Base-by-base conservation (phyloP, 73 alveolate genomes). In the Uronychia binucleata region DNA sequence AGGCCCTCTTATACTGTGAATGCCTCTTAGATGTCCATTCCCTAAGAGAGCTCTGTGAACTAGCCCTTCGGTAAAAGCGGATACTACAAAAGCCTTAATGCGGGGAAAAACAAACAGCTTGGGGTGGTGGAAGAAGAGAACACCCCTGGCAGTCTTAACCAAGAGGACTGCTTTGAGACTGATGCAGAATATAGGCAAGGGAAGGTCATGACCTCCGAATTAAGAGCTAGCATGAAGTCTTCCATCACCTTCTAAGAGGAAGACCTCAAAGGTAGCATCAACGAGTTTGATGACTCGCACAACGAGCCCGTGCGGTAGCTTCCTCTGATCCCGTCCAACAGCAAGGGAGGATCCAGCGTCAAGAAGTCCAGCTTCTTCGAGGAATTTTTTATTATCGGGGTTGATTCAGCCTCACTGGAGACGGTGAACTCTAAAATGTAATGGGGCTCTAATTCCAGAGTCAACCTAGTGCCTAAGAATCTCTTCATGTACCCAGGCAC, bases 301-400 rank as follows among this genome's bases (percentile, higher is more conserved):
- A 46, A 46, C 19, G 67, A 46, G 19, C 67, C 67, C 19, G 19
- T 46, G 19, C 5, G 19, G 19, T 19, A 46, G 67, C 67, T 46
- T 5, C 67, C 67, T 11, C n/a, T 46, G 5, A 46, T 46, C 67
- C 5, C 5, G 67, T 19, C 19, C 5, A 46, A 46, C 5, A 46
- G 5, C 67, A 11, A 19, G 19, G 67, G 19, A 46, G 67, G 19
- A 46, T 46, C 67, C 5, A 19, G 67, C 67, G 19, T 19, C 67
- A 5, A 46, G 19, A 46, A 46, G 19, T 46, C n/a, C n/a, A 46
- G 67, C 5, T 75, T 28, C 58, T 75, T 28, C 58, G 81, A 75
- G 29, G 81, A 75, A 75, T 75, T 75, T 58, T 75, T 75, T n/a
- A 75, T 75, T 11, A 30, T 75, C 5, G 81, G 81, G 5, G 31